phyloP scores from a whole-genome alignment of 345 rosid genomes.

The Linum trigynum region DNA sequence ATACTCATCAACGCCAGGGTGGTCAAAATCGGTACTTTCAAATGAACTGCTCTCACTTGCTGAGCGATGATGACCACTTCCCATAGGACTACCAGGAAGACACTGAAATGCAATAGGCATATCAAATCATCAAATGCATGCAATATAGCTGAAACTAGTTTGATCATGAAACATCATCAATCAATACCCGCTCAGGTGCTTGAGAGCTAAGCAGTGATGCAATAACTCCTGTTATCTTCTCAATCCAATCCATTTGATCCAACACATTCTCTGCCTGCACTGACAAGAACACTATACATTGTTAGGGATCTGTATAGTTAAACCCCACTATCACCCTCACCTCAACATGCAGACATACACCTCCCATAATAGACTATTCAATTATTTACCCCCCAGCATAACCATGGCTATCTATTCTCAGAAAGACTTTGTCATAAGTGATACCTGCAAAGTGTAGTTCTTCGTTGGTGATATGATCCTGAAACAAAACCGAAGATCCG shows the following conservation, averaged over 20 bases:
- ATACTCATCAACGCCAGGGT: conserved; percentile 30
- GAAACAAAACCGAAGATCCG: conserved; percentile 77
- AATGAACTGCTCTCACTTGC: conserved; percentile 39
- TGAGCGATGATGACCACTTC: conserved; percentile 34
- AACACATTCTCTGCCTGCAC: conserved; percentile 74
- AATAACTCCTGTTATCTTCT: conserved; percentile 71
- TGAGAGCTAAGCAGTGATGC: conserved; percentile 57
- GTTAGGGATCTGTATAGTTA: conserved; percentile 1
- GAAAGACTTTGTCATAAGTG: conserved; percentile 10
- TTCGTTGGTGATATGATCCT: conserved; percentile 45
- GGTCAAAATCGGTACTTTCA: conserved; percentile 36
- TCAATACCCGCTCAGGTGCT: conserved; percentile 46
- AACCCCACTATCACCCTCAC: conserved; percentile 2
- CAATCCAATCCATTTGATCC: conserved; percentile 84
- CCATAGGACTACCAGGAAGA: conserved; percentile 28
- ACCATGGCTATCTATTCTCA: conserved; percentile 1
- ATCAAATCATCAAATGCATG: conserved; percentile 10
- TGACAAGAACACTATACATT: conserved; percentile 9
- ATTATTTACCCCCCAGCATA: neutral
- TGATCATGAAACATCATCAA: neutral
- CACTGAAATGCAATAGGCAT: conserved; percentile 31
- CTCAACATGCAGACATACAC: neutral
- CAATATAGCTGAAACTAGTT: neutral
- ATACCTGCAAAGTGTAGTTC: conserved; percentile 41
- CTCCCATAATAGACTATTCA: neutral